Conservation (phyloP, 768 basidiomycete species). For the Russula dissimulans region DNA sequence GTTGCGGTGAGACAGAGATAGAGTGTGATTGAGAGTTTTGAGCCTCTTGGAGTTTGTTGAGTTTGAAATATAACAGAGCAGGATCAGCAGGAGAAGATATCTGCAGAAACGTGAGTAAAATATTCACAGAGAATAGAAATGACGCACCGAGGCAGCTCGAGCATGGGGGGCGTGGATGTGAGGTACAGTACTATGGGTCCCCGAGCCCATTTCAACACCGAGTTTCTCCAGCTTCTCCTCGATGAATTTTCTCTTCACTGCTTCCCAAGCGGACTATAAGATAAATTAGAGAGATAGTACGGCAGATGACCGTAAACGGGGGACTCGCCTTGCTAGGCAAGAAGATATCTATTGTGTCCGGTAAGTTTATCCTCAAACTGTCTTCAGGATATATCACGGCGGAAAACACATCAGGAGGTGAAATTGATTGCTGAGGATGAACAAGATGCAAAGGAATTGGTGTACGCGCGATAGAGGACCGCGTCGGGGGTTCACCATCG, state of each 20-base stretch:
- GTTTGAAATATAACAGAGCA: slow-evolving; percentile 67
- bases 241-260: slow-evolving; percentile 57
- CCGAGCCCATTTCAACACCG: slow-evolving; percentile 60
- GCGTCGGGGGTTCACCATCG: slow-evolving; percentile 32
- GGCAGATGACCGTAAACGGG: neutral
- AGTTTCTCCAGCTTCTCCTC: slow-evolving; percentile 76
- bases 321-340: slow-evolving; percentile 64
- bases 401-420: slow-evolving; percentile 33
- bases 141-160: slow-evolving; percentile 73
- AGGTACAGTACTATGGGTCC: slow-evolving; percentile 41
- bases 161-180: slow-evolving; percentile 69
- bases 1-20: slow-evolving; percentile 56
- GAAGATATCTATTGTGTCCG: slow-evolving; percentile 67
- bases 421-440: slow-evolving; percentile 23
- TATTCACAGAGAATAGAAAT: slow-evolving; percentile 16
- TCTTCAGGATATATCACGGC: slow-evolving; percentile 60
- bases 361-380: slow-evolving; percentile 45
- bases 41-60: slow-evolving; percentile 75
- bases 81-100: slow-evolving; percentile 90
- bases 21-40: slow-evolving; percentile 48
- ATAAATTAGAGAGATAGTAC: slow-evolving; percentile 7
- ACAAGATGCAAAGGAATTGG: slow-evolving; percentile 37
- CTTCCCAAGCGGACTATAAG: slow-evolving; percentile 62
- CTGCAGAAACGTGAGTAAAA: slow-evolving; percentile 31
- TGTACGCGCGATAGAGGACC: slow-evolving; percentile 53